Percentiles rank a stretch among this genome's conserved stretches.
Evolutionary conservation across 139 green algal genomes (phyloP).

Genomic region (Nannochloris sp.): DNA sequence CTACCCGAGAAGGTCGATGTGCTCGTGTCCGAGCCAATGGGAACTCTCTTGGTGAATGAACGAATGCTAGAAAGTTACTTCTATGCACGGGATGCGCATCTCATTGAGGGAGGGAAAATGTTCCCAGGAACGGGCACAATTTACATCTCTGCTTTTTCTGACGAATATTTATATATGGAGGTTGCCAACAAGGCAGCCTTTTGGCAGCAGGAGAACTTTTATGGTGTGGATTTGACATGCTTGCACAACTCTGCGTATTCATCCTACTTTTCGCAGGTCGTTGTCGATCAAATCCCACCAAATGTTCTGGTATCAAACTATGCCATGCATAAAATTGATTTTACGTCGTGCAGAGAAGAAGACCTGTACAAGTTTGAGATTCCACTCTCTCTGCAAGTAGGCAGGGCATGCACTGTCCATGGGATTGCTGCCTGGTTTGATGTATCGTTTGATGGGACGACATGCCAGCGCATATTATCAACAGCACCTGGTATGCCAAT

Average conservation of each 20-base stretch:
- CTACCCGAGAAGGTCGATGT: constrained; percentile 52
- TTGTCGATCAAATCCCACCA: constrained; percentile 87
- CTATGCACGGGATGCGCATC: constrained; percentile 74
- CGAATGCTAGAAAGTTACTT: constrained; percentile 95
- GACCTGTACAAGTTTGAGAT: constrained; percentile 76
- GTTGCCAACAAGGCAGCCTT: constrained; percentile 63
- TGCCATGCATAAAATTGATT: constrained; percentile 61
- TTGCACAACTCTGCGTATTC: constrained; percentile 52
- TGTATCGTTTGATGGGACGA: constrained; percentile 74
- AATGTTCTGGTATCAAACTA: constrained; percentile 50
- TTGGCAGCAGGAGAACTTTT: constrained; percentile 74
- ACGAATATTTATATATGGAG: constrained; percentile 71
- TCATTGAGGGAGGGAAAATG: constrained; percentile 88
- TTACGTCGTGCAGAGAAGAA: constrained; percentile 47
- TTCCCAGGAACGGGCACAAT: constrained; percentile 81
- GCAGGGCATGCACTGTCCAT: constrained; percentile 51
- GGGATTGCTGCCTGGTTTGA: constrained; percentile 93
- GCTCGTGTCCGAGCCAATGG: constrained; percentile 72
- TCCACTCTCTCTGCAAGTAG: constrained; percentile 46
- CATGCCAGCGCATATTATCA: constrained; percentile 63
- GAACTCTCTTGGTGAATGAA: constrained; percentile 94
- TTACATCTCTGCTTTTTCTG: constrained; percentile 71
- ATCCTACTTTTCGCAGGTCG: constrained; percentile 65
- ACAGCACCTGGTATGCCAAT: constrained; percentile 83
- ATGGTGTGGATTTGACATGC: constrained; percentile 71